phyloP scores from a whole-genome alignment of 306 rosid genomes.

The Lithocarpus polystachyus region DNA sequence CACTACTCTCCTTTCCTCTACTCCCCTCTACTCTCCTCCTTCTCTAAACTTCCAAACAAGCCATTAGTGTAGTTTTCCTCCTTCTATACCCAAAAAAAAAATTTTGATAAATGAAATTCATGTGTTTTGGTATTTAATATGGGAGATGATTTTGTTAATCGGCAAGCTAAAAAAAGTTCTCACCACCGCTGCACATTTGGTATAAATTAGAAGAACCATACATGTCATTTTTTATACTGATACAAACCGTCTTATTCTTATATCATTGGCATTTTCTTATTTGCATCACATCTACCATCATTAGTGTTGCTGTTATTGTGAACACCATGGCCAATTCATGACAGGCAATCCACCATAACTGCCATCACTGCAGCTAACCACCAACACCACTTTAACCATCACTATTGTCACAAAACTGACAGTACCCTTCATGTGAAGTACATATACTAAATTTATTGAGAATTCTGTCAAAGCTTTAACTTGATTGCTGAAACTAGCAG shows the following conservation, averaged over 20 bases:
- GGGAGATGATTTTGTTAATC: not conserved
- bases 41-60: too few relatives aligned
- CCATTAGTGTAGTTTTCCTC: not conserved
- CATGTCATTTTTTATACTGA: not conserved
- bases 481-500: not conserved
- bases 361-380: not conserved
- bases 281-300: not conserved
- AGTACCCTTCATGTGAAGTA: not conserved
- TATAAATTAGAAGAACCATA: not conserved
- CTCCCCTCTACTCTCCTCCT: too few relatives aligned
- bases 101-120: too few relatives aligned
- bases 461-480: not conserved
- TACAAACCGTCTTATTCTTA: not conserved
- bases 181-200: not conserved
- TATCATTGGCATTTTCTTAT: not conserved
- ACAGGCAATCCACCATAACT: not conserved
- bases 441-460: not conserved
- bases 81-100: not conserved
- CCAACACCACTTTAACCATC: not conserved
- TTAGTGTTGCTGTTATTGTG: not conserved
- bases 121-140: not conserved
- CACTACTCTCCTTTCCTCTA: too few relatives aligned
- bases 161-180: not conserved
- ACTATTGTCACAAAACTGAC: not conserved
- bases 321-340: not conserved